Base-by-base conservation (phyloP, 2,329 filamentous ascomycete genomes). In the Fusarium avenaceum region DNA sequence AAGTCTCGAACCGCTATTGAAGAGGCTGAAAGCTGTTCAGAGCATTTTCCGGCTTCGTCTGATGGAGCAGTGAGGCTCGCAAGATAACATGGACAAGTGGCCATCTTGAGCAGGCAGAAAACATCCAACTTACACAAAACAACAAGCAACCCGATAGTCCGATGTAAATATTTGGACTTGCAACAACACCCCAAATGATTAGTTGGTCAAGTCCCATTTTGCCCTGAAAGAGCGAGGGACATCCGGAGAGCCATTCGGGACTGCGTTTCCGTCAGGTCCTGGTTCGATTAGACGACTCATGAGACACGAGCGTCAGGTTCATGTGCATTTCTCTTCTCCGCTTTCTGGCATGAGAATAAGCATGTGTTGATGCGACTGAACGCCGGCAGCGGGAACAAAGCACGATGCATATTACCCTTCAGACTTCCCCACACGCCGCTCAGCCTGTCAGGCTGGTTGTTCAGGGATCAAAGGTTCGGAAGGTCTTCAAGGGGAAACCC, bases 401-500 rank as follows among this genome's bases (percentile, higher is more conserved):
- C 35, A 47, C 35, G 20, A 42, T 42, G 30, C 35, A 63, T 61
- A 44, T 54, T 35, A 33, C 35, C 43, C 40, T 32, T 20, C 33
- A 28, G 22, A 39, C 30, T 65, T 62, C 65, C 61, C 56, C 65
- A 69, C 65, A 62, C 35, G 44, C 24, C 26, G 39, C 39, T 48
- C 60, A 47, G 54, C 47, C 53, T 54, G 40, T 35, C 20, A 54
- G 48, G 38, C 35, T 46, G 48, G 46, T 10, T 26, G 55, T 24
- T 48, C 44, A 53, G 64, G 44, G 47, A 65, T 50, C 43, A 43
- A 39, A 45, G 50, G 22, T 24, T 44, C 65, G 66, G 66, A 45
- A 51, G 42, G n/a, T 51, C 65, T 57, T 63, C 50, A 64, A 51
- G 33, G n/a, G 65, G 63, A 50, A 66, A 54, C 14, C 65, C 65